A percentile compares a stretch with the other conserved stretches of the same genome.
These are phyloP conservation scores for Colletotrichum neosansevieriae DNA, from an alignment of 2,329 filamentous ascomycete species.

Conservation along the genomic window DNA sequence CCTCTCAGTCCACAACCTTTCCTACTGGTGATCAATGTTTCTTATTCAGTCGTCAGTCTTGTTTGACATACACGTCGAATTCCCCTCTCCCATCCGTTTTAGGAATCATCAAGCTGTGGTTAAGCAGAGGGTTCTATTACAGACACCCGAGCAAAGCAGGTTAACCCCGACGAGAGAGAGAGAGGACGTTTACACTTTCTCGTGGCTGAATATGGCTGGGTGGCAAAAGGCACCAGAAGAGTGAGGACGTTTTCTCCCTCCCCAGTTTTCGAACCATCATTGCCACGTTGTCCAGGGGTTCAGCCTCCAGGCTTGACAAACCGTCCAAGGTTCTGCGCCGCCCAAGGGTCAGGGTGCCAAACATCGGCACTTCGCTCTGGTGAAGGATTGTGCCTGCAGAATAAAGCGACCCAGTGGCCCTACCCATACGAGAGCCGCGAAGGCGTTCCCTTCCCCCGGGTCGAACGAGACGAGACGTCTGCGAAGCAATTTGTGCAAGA, in stretches of 20 bases:
- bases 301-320: not conserved
- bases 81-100: not conserved
- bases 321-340: conserved; percentile 7
- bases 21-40: not conserved
- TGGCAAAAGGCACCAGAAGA: too few species aligned
- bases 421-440: not conserved
- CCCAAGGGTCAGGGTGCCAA: conserved; percentile 7
- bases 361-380: conserved; percentile 1
- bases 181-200: too few species aligned
- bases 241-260: not conserved
- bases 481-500: not conserved
- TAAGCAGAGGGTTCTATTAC: not conserved
- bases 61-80: conserved; percentile 7
- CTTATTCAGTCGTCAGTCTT: not conserved
- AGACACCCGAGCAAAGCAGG: not conserved
- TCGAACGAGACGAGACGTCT: not conserved
- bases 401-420: conserved; percentile 24
- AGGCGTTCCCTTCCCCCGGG: not conserved
- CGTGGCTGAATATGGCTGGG: too few species aligned
- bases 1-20: not conserved
- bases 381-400: conserved; percentile 13
- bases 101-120: conserved; percentile 7
- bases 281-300: conserved; percentile 19
- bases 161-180: not conserved
- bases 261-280: conserved; percentile 20